These are phyloP conservation scores for Nasturtium officinale DNA, from an alignment of 345 rosid species.

Conservation along the genomic window DNA sequence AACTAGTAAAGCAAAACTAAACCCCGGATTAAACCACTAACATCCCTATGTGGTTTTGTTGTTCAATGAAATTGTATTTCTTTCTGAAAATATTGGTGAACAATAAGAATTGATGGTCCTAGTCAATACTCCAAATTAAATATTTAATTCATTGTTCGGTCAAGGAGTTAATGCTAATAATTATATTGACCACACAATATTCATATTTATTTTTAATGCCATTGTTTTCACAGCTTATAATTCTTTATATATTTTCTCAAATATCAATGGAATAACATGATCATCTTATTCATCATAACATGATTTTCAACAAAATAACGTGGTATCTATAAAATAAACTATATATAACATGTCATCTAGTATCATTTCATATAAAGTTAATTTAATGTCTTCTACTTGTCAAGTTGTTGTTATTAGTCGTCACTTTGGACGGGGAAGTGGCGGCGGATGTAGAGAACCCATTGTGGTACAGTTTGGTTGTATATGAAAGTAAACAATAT, in stretches of 20 bases:
- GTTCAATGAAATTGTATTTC: not conserved
- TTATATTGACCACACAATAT: not conserved
- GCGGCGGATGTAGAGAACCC: not conserved
- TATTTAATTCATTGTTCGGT: not conserved
- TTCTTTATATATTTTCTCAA: not conserved
- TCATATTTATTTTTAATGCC: not conserved
- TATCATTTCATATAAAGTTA: no score
- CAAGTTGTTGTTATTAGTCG: not conserved
- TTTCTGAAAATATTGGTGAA: not conserved
- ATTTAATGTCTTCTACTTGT: not conserved
- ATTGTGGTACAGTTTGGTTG: no score
- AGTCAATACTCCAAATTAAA: not conserved
- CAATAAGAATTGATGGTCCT: not conserved
- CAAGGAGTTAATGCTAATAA: conserved; percentile 3
- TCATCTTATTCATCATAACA: not conserved
- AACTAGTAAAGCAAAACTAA: not conserved
- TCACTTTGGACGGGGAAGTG: not conserved
- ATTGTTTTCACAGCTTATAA: not conserved
- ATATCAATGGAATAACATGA: no score
- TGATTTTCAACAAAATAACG: not conserved
- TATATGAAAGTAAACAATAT: not conserved
- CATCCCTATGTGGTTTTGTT: not conserved
- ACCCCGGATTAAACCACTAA: not conserved
- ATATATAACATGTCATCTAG: not conserved
- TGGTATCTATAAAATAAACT: not conserved